Percentiles rank a stretch among this genome's conserved stretches.
Conservation (phyloP, 257 asterid species). For the Plantago major region DNA sequence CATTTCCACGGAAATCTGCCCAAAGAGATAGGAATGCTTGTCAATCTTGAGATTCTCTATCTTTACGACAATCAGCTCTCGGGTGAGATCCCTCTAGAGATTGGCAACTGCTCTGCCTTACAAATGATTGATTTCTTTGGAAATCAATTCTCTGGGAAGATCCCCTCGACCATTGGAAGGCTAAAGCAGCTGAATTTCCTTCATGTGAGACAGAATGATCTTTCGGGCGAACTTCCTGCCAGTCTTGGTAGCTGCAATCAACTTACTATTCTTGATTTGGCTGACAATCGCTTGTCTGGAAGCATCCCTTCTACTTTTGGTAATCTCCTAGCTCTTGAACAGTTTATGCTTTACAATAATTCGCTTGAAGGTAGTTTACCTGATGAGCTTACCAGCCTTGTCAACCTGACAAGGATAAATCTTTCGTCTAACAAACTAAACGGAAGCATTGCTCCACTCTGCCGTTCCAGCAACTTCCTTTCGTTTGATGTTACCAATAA, state of each 20-base stretch:
- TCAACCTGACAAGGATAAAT: slow-evolving; percentile 77
- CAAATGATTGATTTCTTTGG: slow-evolving; percentile 81
- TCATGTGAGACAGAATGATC: slow-evolving; percentile 76
- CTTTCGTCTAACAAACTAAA: slow-evolving; percentile 59
- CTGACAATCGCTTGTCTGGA: slow-evolving; percentile 80
- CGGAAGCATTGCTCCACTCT: slow-evolving; percentile 72
- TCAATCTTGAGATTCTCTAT: slow-evolving; percentile 53
- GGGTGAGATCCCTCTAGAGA: slow-evolving; percentile 73
- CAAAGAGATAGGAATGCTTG: slow-evolving; percentile 71
- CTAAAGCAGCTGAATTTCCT: slow-evolving; percentile 62
- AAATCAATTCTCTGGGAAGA: slow-evolving; percentile 57
- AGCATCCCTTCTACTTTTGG: slow-evolving; percentile 62
- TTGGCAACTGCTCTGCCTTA: slow-evolving; percentile 68
- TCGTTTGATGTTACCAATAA: slow-evolving; percentile 82
- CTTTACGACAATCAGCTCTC: slow-evolving; percentile 73
- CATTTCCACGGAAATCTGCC: slow-evolving; percentile 54
- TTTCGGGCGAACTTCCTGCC: slow-evolving; percentile 73
- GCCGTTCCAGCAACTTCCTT: slow-evolving; percentile 53
- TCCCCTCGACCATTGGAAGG: slow-evolving; percentile 66
- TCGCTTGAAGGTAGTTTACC: slow-evolving; percentile 74
- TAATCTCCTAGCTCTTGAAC: slow-evolving; percentile 49
- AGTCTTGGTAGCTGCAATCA: slow-evolving; percentile 62
- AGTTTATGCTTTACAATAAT: slow-evolving; percentile 84
- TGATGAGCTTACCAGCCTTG: slow-evolving; percentile 38
- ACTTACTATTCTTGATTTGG: slow-evolving; percentile 66